phyloP scores from a whole-genome alignment of 169 alveolate species.

The Plasmodium inui region DNA sequence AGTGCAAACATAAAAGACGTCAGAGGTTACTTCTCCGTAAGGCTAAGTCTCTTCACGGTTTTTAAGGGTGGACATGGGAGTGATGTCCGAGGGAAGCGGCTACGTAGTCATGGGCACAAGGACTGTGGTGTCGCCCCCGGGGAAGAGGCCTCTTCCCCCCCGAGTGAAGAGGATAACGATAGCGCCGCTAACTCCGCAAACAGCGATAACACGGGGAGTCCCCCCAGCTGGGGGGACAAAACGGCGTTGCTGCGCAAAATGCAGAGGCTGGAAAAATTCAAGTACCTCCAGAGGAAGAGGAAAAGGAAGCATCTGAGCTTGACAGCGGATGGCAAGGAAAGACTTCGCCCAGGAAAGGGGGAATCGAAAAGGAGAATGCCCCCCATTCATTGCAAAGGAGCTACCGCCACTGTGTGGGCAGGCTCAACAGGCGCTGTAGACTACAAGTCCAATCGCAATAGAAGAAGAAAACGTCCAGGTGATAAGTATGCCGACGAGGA shows the following conservation, averaged over 20 bases:
- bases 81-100: not conserved
- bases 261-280: not conserved
- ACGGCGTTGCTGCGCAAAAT: not conserved
- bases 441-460: not conserved
- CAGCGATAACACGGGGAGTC: not conserved
- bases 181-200: not conserved
- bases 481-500: not conserved
- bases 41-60: constrained; percentile 13
- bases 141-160: not conserved
- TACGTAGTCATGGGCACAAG: not conserved
- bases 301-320: not conserved
- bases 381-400: not conserved
- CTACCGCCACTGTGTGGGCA: not conserved
- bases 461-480: not conserved
- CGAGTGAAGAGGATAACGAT: not conserved
- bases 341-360: not conserved
- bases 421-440: not conserved
- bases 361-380: not conserved
- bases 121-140: not conserved
- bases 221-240: not conserved
- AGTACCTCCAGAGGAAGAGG: not conserved
- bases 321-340: not conserved
- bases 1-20: constrained; percentile 26
- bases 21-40: not conserved
- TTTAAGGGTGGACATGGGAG: not conserved